These are phyloP conservation scores for Penicillium subrubescens DNA, from an alignment of 495 filamentous ascomycete species.

Conservation along the genomic window DNA sequence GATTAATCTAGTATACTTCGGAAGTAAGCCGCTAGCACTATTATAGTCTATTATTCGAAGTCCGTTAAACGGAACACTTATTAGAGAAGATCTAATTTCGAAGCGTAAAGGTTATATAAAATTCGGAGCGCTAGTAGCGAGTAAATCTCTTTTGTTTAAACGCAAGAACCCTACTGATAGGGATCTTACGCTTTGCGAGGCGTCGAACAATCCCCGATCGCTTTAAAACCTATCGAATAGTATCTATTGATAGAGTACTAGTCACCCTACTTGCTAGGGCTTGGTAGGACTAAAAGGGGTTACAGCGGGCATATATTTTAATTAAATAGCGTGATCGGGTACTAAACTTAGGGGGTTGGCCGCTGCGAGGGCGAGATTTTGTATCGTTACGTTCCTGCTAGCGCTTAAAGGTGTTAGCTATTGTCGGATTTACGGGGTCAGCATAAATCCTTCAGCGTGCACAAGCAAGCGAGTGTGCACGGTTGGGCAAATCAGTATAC, in stretches of 20 bases:
- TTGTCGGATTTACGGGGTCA: too few relatives aligned
- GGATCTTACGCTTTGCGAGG: neutral
- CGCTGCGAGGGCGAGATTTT: neutral
- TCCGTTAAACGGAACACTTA: neutral
- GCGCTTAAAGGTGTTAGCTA: neutral
- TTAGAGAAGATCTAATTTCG: neutral
- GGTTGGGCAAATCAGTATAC: too few relatives aligned
- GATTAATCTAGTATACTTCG: too few relatives aligned
- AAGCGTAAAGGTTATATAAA: neutral
- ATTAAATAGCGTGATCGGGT: neutral
- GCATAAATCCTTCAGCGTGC: too few relatives aligned
- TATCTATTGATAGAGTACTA: neutral
- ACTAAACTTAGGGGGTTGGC: neutral
- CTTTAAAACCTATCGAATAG: neutral
- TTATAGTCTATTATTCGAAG: neutral
- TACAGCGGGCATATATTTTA: neutral
- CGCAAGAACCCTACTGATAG: neutral
- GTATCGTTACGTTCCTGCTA: conserved; percentile 2
- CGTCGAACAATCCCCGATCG: neutral
- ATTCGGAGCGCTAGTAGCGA: neutral
- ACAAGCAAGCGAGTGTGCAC: too few relatives aligned
- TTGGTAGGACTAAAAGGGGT: neutral
- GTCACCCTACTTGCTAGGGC: neutral
- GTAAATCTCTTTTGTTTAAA: neutral
- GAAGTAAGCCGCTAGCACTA: neutral